Evolutionary conservation across 2,329 filamentous ascomycete species (phyloP).

Genomic region (Trichoderma brevicompactum): DNA sequence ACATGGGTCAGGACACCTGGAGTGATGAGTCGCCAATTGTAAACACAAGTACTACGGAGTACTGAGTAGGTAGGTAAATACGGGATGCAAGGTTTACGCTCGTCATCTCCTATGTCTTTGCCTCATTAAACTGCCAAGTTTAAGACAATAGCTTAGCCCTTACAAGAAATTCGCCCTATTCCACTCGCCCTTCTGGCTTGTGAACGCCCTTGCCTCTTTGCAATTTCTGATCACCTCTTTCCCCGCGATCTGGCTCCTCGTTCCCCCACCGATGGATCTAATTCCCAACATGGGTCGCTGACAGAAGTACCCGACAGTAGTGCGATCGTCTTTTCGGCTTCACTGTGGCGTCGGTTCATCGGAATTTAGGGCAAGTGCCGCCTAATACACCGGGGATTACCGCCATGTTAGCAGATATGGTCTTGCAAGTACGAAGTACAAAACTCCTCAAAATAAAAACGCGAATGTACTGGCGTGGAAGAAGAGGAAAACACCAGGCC

Average conservation of each 20-base stretch:
- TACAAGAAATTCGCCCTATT: not conserved
- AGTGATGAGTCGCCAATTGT: not conserved
- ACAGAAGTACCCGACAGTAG: conserved; percentile 23
- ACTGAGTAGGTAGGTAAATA: too few species aligned
- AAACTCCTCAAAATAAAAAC: too few species aligned
- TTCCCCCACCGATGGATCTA: conserved; percentile 12
- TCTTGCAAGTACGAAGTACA: too few species aligned
- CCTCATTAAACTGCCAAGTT: not conserved
- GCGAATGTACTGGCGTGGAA: not conserved
- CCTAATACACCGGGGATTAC: not conserved
- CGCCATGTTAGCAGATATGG: too few species aligned
- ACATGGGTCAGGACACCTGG: not conserved
- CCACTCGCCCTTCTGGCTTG: not conserved
- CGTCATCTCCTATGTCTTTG: not conserved
- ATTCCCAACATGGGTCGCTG: not conserved
- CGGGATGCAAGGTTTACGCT: too few species aligned
- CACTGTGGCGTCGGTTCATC: conserved; percentile 1
- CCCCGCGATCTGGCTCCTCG: conserved; percentile 19
- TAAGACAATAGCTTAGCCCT: not conserved
- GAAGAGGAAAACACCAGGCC: not conserved
- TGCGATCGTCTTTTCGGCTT: conserved; percentile 4
- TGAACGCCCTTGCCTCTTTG: not conserved
- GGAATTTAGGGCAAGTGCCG: conserved; percentile 12
- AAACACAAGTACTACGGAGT: not conserved
- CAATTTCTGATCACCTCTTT: conserved; percentile 1